Base-by-base conservation (phyloP, 164 flowering plant genomes). In the Kingdonia uniflora region DNA sequence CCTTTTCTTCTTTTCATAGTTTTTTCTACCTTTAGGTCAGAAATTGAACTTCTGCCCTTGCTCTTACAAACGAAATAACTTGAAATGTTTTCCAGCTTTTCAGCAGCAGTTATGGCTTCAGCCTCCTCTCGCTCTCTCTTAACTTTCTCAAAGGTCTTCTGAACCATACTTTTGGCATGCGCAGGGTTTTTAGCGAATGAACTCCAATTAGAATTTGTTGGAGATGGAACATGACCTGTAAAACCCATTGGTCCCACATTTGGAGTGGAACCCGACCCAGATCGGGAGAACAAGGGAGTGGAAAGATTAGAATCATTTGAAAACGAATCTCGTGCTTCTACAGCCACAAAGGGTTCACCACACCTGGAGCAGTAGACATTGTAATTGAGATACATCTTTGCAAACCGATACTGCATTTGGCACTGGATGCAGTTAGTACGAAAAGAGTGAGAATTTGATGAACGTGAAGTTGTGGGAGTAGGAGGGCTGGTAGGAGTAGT, bases 361-460 rank as follows among this genome's bases (percentile, higher is more conserved):
- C 97, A 88, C 43, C 71, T 72, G 17, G 78, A 80, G 51, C 95
- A 88, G 8, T 73, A 64, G 20, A 88, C 87, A 37, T 69, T 80
- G 57, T 77, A 80, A 60, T 88, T 80, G 11, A 74, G 76, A 73
- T 83, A 81, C 4, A 70, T 62, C 40, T 77, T 64, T 19, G 71
- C 73, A 64, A 81, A 88, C 71, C 81, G 89, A 56, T 76, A 85
- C 12, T 81, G 89, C 78, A 83, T 76, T 63, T 74, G 73, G 74
- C 97, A 88, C 17, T 64, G 43, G 38, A 68, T 69, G 63, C 97
- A 88, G n/a, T 66, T 65, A 1, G 97, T 85, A 95, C 95, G 81
- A 59, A 88, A 88, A 17, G 74, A 72, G 56, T 51, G 59, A n/a
- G 63, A 42, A 19, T 72, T 75, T 19, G 73, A 46, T 39, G 44